These are phyloP conservation scores for Phoenix dactylifera DNA, from an alignment of 176 grass and related monocot genomes.

Conservation along the genomic window DNA sequence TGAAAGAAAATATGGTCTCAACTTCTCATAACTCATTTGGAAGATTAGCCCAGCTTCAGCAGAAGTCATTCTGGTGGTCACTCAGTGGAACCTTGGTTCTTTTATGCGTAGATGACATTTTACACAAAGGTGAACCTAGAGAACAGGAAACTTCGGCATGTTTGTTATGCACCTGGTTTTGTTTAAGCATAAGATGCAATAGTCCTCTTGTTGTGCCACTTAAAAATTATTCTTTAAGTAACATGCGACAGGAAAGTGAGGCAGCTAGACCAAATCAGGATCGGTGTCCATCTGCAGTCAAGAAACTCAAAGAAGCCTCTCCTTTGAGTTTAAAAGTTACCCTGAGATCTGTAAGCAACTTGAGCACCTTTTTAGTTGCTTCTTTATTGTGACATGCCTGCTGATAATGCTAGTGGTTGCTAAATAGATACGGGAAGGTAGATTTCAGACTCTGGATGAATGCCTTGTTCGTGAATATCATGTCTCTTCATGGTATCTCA, in stretches of 20 bases:
- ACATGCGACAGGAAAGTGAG: constrained; percentile 50
- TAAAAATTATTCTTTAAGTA: too few species aligned
- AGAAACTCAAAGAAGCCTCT: constrained; percentile 84
- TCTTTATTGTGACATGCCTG: constrained; percentile 1
- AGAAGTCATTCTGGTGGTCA: too few species aligned
- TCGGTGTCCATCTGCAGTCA: constrained; percentile 80
- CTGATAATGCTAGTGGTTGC: constrained; percentile 20
- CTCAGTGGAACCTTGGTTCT: too few species aligned
- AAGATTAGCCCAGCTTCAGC: too few species aligned
- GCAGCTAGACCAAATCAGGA: constrained; percentile 70
- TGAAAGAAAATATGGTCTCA: too few species aligned
- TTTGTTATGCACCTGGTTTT: too few species aligned
- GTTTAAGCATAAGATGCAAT: too few species aligned
- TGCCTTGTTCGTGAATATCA: constrained; percentile 91
- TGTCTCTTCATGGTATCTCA: constrained; percentile 71
- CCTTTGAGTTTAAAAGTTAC: constrained; percentile 82
- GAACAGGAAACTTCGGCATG: too few species aligned
- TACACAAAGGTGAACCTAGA: too few species aligned
- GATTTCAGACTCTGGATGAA: constrained; percentile 92
- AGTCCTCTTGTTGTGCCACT: too few species aligned
- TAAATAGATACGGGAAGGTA: constrained; percentile 75
- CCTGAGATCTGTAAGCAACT: constrained; percentile 63
- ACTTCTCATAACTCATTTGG: too few species aligned
- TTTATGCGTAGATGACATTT: too few species aligned
- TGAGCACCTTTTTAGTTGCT: constrained; percentile 8